Evolutionary conservation across 2,329 filamentous ascomycete genomes (phyloP), one percentile per base, ranked within the genome.

Genomic region (Neofusicoccum sp.): DNA sequence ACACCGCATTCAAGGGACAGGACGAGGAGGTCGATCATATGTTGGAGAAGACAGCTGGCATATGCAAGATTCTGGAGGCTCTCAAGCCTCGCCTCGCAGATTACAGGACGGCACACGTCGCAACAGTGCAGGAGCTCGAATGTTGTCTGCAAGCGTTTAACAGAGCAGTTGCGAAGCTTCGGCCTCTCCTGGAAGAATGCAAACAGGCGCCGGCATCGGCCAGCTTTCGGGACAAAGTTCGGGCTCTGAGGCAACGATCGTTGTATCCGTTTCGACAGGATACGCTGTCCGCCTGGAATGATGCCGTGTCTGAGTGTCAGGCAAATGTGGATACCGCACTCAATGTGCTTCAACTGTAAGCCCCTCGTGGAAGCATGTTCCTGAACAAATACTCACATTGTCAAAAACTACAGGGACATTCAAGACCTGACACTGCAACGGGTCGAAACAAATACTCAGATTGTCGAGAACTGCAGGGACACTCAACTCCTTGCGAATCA

Each of bases 1-100:
- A 65, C 36, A 39, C 41, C 5, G 43, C 56, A 28, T 59, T 16
- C 33, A 59, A 59, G 11, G 56, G 33, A 1, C 56, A 59, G 7
- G 33, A 48, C 29, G 56, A 59, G 6, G 56, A 59, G 6, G 31
- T 59, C 2, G n/a, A 36, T 37, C 31, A 14, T 8, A 31, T 11
- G 3, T 6, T 47, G 3, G 56, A 39, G 9, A 39, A 28, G 33
- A 9, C 12, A 7, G 7, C 29, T 29, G 6, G 22, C 16, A 11
- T 59, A 43, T 29, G 9, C 6, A 2, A 31, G 0, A 11, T 59
- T 8, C 34, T 59, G 6, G 44, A 47, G 14, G 16, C 3, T 4
- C 41, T 59, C 3, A 29, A 47, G 31, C 56, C 56, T 29, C 43
- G 8, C 14, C 6, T 59, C 3, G 44, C 31, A 9, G 2, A 11